Evolutionary conservation across 1,284 basidiomycete species (phyloP).

Genomic region (Naganishia sp.): DNA sequence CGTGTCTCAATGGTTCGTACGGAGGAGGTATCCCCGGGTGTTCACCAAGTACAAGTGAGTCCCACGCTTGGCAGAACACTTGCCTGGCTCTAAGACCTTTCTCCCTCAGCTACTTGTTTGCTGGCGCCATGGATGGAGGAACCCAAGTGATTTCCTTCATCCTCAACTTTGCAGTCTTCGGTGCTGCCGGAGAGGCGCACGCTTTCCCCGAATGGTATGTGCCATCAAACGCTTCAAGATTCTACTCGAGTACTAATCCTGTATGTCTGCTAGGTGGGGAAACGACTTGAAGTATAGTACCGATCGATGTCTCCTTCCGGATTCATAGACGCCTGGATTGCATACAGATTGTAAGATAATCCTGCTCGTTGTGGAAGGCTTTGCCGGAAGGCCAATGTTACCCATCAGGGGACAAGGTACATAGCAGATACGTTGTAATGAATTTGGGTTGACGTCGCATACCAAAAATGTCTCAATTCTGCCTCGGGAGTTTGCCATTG

Average conservation of each 20-base stretch:
- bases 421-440: no score
- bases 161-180: constrained; percentile 62
- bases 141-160: constrained; percentile 69
- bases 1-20: constrained; percentile 34
- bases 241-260: not conserved
- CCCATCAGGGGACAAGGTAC: no score
- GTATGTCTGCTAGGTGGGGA: constrained; percentile 16
- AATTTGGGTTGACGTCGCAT: no score
- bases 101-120: constrained; percentile 69
- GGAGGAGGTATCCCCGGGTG: constrained; percentile 30
- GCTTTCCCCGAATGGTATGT: constrained; percentile 33
- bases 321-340: not conserved
- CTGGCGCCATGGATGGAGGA: constrained; percentile 68
- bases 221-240: no score
- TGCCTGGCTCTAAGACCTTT: constrained; percentile 35
- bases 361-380: no score
- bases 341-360: no score
- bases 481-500: no score
- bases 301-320: constrained; percentile 29
- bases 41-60: constrained; percentile 37
- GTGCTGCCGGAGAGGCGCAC: constrained; percentile 58
- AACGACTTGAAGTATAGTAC: constrained; percentile 21
- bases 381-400: no score
- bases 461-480: no score
- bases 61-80: not conserved